Evolutionary conservation across 2,329 filamentous ascomycete genomes (phyloP).

Genomic region (Bisporella sp.): DNA sequence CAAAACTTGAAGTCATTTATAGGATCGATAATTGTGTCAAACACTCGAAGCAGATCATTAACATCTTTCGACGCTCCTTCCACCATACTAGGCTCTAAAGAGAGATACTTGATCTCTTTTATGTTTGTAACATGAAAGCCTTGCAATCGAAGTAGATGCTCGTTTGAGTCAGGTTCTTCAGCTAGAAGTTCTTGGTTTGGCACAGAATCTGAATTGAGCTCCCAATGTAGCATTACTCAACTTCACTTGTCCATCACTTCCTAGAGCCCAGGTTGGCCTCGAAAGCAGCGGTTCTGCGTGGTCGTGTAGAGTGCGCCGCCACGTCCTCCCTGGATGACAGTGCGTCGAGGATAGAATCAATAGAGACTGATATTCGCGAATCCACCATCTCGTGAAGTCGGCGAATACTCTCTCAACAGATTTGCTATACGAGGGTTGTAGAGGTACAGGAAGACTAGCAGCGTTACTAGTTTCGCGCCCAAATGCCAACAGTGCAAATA

Average conservation of each 20-base stretch:
- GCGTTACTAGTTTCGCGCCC: neutral
- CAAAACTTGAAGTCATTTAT: neutral
- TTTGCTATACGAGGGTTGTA: conserved; percentile 3
- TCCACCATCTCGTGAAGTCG: conserved; percentile 8
- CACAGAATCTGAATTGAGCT: neutral
- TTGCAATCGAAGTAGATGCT: neutral
- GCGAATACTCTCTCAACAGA: neutral
- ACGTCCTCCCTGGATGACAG: neutral
- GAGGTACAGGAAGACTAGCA: neutral
- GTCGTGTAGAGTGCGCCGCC: neutral
- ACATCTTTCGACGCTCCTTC: neutral
- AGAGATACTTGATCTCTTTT: neutral
- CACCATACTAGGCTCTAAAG: neutral
- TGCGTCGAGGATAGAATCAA: conserved; percentile 5
- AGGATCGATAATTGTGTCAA: neutral
- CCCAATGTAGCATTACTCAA: neutral
- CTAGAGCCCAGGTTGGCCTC: neutral
- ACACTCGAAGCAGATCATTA: neutral
- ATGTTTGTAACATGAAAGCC: neutral
- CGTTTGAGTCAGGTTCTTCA: neutral
- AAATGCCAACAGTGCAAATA: conserved; percentile 5
- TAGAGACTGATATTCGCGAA: conserved; percentile 1
- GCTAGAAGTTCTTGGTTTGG: neutral
- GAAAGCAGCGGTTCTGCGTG: neutral
- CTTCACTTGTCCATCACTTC: neutral